Evolutionary conservation across 331 rosid genomes (phyloP).

Genomic region (Prunus yedoensis): DNA sequence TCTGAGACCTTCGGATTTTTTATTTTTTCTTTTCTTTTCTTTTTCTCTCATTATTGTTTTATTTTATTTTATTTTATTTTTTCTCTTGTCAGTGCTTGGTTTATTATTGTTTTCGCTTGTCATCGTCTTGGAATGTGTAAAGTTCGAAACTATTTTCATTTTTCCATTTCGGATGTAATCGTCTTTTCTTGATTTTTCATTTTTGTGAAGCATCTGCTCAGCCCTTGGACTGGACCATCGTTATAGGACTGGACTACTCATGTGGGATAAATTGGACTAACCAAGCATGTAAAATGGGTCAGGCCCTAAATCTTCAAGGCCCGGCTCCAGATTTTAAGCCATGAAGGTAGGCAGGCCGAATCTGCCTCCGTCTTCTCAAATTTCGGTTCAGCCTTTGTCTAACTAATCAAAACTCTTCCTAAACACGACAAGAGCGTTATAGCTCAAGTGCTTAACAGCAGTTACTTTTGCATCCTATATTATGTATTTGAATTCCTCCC

Average conservation of each 20-base stretch:
- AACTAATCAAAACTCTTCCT: too few relatives aligned
- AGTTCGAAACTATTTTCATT: not conserved
- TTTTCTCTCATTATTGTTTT: not conserved
- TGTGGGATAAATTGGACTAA: not conserved
- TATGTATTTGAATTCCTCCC: too few relatives aligned
- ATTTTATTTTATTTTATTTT: not conserved
- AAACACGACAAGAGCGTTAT: too few relatives aligned
- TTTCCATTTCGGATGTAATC: not conserved
- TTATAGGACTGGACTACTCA: not conserved
- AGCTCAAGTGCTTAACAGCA: too few relatives aligned
- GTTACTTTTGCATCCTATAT: too few relatives aligned
- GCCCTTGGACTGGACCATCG: not conserved
- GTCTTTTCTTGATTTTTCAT: not conserved
- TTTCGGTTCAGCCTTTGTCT: too few relatives aligned
- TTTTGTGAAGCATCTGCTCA: not conserved
- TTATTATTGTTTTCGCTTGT: not conserved
- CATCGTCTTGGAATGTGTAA: not conserved
- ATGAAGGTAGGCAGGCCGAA: too few relatives aligned
- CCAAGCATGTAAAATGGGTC: not conserved
- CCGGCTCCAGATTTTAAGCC: too few relatives aligned
- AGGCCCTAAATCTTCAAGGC: not conserved
- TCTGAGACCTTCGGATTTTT: not conserved
- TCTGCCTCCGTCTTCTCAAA: too few relatives aligned
- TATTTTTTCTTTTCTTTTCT: accelerated
- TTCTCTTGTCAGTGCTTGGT: too few relatives aligned